These are phyloP conservation scores for Syncephalis plumigaleata DNA, from an alignment of 371 early-diverging fungal species.

Conservation along the genomic window DNA sequence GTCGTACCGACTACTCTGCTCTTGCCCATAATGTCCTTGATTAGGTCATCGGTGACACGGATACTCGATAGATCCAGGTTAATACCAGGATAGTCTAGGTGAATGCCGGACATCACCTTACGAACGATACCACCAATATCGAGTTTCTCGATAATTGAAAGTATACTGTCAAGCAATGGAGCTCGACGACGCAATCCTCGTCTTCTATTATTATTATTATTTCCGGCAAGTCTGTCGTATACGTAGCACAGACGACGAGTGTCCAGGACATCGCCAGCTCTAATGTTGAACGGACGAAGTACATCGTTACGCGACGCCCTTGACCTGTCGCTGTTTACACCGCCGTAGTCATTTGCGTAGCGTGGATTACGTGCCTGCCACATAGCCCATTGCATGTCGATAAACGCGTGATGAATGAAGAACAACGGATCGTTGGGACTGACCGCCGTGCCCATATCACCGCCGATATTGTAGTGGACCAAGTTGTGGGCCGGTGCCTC, in stretches of 20 bases:
- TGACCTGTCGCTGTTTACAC: background rate
- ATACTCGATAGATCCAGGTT: too few species aligned
- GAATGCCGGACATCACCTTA: too few species aligned
- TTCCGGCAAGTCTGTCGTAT: too few species aligned
- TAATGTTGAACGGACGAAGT: slow-evolving; percentile 1
- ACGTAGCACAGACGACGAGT: background rate
- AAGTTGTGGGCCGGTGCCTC: slow-evolving; percentile 4
- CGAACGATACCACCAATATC: too few species aligned
- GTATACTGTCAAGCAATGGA: too few species aligned
- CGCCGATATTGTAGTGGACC: slow-evolving; percentile 5
- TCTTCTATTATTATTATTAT: too few species aligned
- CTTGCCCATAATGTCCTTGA: too few species aligned
- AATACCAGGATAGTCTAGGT: too few species aligned
- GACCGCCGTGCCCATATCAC: slow-evolving; percentile 1
- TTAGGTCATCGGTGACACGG: too few species aligned
- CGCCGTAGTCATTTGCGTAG: slow-evolving; percentile 1
- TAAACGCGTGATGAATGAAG: slow-evolving; percentile 28
- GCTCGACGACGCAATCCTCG: too few species aligned
- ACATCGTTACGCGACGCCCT: background rate
- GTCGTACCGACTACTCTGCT: too few species aligned
- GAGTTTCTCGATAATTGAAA: too few species aligned
- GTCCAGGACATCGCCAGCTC: slow-evolving; percentile 1
- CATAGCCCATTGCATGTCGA: slow-evolving; percentile 28
- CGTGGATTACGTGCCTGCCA: slow-evolving; percentile 15
- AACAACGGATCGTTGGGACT: slow-evolving; percentile 6